These are phyloP conservation scores for Colletotrichum magnum DNA, from an alignment of 2,329 filamentous ascomycete genomes.

Conservation along the genomic window DNA sequence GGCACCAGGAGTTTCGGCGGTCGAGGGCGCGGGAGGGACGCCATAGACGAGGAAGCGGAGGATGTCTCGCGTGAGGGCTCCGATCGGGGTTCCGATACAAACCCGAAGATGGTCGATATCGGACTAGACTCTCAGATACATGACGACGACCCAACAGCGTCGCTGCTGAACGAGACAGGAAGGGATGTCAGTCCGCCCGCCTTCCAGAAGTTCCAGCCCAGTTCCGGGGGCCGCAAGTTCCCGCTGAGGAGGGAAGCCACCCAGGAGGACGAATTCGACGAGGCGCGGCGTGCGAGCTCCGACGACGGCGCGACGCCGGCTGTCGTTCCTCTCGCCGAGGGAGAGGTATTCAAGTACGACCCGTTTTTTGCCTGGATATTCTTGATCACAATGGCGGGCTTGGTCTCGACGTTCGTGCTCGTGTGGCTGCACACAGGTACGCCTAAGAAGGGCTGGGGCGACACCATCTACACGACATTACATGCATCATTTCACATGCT, in stretches of 20 bases:
- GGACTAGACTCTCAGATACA: slow-evolving; percentile 80
- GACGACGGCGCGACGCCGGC: slow-evolving; percentile 54
- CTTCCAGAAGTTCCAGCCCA: slow-evolving; percentile 71
- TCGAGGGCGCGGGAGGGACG: slow-evolving; percentile 44
- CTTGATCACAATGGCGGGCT: slow-evolving; percentile 84
- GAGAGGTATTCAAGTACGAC: slow-evolving; percentile 85
- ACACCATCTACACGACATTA: slow-evolving; percentile 94
- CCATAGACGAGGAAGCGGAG: slow-evolving; percentile 58
- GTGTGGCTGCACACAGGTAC: slow-evolving; percentile 90
- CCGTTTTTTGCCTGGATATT: slow-evolving; percentile 94
- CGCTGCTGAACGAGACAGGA: slow-evolving; percentile 69
- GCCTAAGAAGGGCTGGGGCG: slow-evolving; percentile 83
- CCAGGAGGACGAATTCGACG: slow-evolving; percentile 64
- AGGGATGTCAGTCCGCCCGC: slow-evolving; percentile 70
- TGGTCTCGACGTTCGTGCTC: slow-evolving; percentile 90
- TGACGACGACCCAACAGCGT: slow-evolving; percentile 72
- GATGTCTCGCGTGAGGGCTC: slow-evolving; percentile 56
- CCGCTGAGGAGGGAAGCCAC: slow-evolving; percentile 58
- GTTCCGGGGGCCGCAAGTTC: slow-evolving; percentile 55
- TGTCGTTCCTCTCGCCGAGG: slow-evolving; percentile 69
- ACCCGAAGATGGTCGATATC: slow-evolving; percentile 83
- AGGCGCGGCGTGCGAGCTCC: slow-evolving; percentile 55
- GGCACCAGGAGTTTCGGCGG: slow-evolving; percentile 61
- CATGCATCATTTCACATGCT: slow-evolving; percentile 91
- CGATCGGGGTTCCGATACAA: slow-evolving; percentile 48